phyloP scores from a whole-genome alignment of 495 filamentous ascomycete genomes.

The Rostrohypoxylon terebratum region DNA sequence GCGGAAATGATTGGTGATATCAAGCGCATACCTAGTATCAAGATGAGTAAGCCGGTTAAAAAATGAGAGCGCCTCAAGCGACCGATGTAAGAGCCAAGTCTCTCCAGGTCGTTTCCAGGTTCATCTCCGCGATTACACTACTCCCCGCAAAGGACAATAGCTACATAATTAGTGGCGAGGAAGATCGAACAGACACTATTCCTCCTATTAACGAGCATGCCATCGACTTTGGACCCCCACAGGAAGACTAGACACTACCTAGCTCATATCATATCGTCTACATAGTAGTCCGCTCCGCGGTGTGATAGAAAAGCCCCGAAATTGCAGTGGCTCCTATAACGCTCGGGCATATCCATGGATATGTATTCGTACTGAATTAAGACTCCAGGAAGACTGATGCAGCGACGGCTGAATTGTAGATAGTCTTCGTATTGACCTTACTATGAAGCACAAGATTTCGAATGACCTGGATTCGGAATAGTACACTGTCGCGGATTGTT shows the following conservation, averaged over 20 bases:
- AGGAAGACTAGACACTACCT: not conserved
- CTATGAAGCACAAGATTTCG: constrained; percentile 10
- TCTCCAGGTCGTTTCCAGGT: constrained; percentile 4
- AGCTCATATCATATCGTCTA: constrained; percentile 29
- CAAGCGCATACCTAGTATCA: not conserved
- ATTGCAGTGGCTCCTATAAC: constrained; percentile 22
- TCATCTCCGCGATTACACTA: constrained; percentile 8
- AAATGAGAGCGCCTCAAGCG: not conserved
- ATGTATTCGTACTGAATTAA: constrained; percentile 18
- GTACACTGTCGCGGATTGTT: not conserved
- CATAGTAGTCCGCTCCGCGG: constrained; percentile 10
- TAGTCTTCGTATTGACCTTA: constrained; percentile 17
- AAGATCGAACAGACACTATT: constrained; percentile 6
- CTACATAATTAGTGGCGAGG: constrained; percentile 1
- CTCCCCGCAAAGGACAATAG: not conserved
- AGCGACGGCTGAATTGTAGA: not conserved
- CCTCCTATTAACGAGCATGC: not conserved
- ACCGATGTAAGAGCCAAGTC: not conserved
- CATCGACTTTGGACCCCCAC: constrained; percentile 14
- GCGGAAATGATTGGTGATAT: constrained; percentile 6
- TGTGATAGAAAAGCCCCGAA: constrained; percentile 18
- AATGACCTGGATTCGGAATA: constrained; percentile 2
- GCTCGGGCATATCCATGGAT: constrained; percentile 10
- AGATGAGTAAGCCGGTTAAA: not conserved
- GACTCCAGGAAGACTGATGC: constrained; percentile 23